Base-by-base conservation (phyloP, 768 basidiomycete genomes). In the Krasilnikovozyma curviuscula region DNA sequence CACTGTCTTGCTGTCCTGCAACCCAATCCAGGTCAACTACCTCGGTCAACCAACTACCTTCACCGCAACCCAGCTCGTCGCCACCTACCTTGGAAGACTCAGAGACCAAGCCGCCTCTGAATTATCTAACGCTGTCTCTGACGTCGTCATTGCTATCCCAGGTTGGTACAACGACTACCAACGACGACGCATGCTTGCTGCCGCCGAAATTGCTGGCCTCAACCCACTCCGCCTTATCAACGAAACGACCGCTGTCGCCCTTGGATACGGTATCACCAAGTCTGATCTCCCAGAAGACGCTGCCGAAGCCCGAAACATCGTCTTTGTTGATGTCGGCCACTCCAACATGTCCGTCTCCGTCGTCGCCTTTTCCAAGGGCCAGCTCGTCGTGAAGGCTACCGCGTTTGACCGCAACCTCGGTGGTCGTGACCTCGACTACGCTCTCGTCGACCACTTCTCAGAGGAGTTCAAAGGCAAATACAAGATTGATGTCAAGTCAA, bases 201-300 rank as follows among this genome's bases (percentile, higher is more conserved):
- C 93, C 27, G 86, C 86, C 35, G 60, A 75, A 50, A 84, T 98
- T 59, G 85, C 83, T 47, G 79, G 81, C 50, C 74, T 97, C 53
- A 93, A 86, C 66, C 69, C 76, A 54, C 82, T 97, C 52, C 83
- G 91, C 44, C 73, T 98, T 65, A 85, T 97, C 71, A 95, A 95
- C 70, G 93, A 97, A 65, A 79, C 81, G 48, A 97, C 91, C 54
- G 93, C 91, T 45, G 74, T 80, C 49, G 93, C 93, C 33, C 80
- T 98, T 63, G 86, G 84, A 44, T 98, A 91, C 68, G 93, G 93
- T 56, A 97, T 97, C 72, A 98, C 91, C 56, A 98, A 98, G 68
- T 77, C 81, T 24, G 93, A 98, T 65, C 78, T 98, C 37, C 93
- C 93, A 19, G 66, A 66, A 30, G 77, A 80, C 13, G 63, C 77